Evolutionary conservation across 441 rosid genomes (phyloP).

Genomic region (Erodium texanum): DNA sequence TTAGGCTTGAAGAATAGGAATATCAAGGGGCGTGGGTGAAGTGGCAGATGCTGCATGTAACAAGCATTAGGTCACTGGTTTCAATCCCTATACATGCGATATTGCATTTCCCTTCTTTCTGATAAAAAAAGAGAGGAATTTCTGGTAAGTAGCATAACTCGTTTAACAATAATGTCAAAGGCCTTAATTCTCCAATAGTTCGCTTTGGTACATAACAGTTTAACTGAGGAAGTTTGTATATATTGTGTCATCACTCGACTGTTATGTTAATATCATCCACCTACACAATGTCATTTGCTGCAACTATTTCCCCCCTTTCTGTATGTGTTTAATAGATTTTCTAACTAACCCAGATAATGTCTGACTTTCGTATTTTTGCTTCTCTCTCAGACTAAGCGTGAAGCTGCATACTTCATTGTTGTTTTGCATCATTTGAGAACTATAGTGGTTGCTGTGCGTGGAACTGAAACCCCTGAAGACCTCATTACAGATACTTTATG

Average conservation of each 20-base stretch:
- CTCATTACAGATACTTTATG: constrained; percentile 91
- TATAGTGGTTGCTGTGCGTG: constrained; percentile 73
- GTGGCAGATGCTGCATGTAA: no score
- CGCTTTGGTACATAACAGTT: background rate
- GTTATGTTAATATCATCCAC: background rate
- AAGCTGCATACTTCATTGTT: constrained; percentile 82
- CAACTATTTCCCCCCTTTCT: background rate
- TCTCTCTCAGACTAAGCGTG: constrained; percentile 49
- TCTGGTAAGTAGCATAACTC: no score
- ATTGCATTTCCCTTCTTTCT: no score
- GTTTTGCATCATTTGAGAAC: constrained; percentile 62
- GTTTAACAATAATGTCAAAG: background rate
- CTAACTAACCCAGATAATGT: background rate
- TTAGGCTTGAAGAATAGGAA: no score
- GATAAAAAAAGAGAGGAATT: no score
- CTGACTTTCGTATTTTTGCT: constrained; percentile 3
- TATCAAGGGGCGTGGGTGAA: no score
- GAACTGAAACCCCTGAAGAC: constrained; percentile 94
- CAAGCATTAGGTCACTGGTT: no score
- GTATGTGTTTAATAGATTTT: background rate
- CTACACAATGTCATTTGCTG: background rate
- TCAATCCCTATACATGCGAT: no score
- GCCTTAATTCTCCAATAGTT: background rate
- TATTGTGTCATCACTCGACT: background rate
- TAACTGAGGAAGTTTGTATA: background rate